Base-by-base conservation (phyloP, 768 basidiomycete genomes). In the Trametes meyenii region DNA sequence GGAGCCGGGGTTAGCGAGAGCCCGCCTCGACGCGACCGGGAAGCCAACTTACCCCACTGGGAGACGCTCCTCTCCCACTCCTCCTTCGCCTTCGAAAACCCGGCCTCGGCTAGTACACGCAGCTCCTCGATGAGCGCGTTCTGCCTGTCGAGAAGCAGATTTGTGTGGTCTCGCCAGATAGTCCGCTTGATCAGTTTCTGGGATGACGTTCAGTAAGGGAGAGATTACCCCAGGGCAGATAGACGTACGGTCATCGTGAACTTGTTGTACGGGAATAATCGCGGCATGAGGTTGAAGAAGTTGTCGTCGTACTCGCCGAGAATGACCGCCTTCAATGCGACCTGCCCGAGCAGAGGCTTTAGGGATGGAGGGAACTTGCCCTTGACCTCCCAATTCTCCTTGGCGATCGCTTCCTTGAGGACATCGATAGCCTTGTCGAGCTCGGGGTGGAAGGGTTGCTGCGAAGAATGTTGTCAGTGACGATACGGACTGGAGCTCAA, bases 141-240 rank as follows among this genome's bases (percentile, higher is more conserved):
- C 71, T 94, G 90, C 46, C 86, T 80, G 57, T 86, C 80, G 0
- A 80, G 78, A 5, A 96, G 77, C 26, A 90, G 78, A 43, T 81
- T 79, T 56, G 83, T 79, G 67, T 96, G 94, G 10, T 90, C 89
- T 0, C 74, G 70, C 75, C 88, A 95, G 13, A 95, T 84, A n/a
- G 91, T 90, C 7, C 94, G 85, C 71, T 94, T 94, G 73, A 95
- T 90, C 48, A 98, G 83, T 87, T 97, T 98, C 90, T 96, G 71
- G 57, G 35, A 55, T 29, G 35, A 33, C 19, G 2, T 23, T 39
- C 19, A 40, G 38, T 13, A 33, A 8, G 23, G 29, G 8, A 1
- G 39, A 50, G n/a, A 44, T 44, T 3, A 24, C 19, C 5, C 11
- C 2, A 21, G 1, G 21, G 24, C 11, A 10, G 29, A 33, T 23